Conservation (phyloP, 1,284 basidiomycete species). For the Xerocomus amazonicus region DNA sequence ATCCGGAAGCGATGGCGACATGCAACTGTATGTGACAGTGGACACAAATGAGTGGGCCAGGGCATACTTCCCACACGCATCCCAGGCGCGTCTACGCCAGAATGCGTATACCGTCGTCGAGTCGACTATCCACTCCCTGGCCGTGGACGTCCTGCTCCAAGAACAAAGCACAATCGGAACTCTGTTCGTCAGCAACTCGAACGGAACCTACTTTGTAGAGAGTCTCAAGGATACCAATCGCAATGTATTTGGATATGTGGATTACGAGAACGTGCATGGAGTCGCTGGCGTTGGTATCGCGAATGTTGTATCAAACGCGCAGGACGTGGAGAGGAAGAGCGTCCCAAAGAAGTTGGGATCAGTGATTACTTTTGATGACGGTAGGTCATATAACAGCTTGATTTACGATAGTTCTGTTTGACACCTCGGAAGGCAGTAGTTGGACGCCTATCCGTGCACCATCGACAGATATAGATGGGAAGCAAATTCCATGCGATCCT, state of each 20-base stretch:
- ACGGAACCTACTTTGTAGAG: slow-evolving; percentile 95
- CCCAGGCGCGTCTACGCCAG: slow-evolving; percentile 73
- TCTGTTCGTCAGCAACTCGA: slow-evolving; percentile 90
- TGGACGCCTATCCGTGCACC: slow-evolving; percentile 79
- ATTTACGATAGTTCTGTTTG: not conserved
- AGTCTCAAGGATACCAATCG: slow-evolving; percentile 89
- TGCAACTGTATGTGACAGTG: slow-evolving; percentile 81
- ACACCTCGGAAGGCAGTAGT: slow-evolving; percentile 49
- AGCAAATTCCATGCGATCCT: slow-evolving; percentile 60
- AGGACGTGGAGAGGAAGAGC: slow-evolving; percentile 70
- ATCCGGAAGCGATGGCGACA: slow-evolving; percentile 54
- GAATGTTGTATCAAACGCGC: slow-evolving; percentile 81
- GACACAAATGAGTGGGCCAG: slow-evolving; percentile 81
- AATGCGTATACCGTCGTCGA: slow-evolving; percentile 97
- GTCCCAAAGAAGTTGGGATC: slow-evolving; percentile 69
- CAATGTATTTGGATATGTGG: slow-evolving; percentile 85
- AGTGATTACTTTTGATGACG: slow-evolving; percentile 90
- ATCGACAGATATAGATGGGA: slow-evolving; percentile 54
- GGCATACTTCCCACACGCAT: slow-evolving; percentile 83
- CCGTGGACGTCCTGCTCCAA: slow-evolving; percentile 87
- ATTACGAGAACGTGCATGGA: slow-evolving; percentile 89
- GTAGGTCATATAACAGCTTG: slow-evolving; percentile 34
- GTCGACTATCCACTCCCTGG: slow-evolving; percentile 87
- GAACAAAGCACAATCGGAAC: slow-evolving; percentile 78
- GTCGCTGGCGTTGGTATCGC: slow-evolving; percentile 93